Base-by-base conservation (phyloP, 495 filamentous ascomycete genomes). In the Hyaloscypha variabilis region DNA sequence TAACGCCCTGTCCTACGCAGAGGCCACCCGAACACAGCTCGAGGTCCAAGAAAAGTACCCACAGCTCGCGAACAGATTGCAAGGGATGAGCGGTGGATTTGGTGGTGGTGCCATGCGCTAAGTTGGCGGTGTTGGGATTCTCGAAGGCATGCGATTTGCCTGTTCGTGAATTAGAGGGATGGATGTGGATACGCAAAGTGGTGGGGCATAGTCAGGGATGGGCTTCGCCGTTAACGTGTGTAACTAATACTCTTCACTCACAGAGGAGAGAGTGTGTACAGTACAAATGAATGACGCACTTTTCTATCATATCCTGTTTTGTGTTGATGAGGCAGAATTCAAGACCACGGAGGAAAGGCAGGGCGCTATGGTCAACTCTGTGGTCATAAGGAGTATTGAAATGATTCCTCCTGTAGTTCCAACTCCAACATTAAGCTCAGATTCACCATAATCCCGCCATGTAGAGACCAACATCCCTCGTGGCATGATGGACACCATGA, bases 41-140 rank as follows among this genome's bases (percentile, higher is more conserved):
- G 91, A 97, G 81, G 95, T 99, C 19, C 94, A 97, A 79, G 91
- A 97, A 80, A 96, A 97, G 78, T 98, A 99, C 73, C 95, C 95
- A n/a, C 88, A 96, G 76, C 86, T 99, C 30, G 92, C 93, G 14
- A 88, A 82, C 60, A 89, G 91, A 71, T 84, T 99, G 61, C 88
- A 91, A 63, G 85, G 88, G 52, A 92, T 96, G 88, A 73, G 71
- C 46, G 71, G 67, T 34, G 66, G 66, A 53, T 60, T 69, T 34
- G 57, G 51, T 29, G 66, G 63, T 8, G 63, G n/a, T 8, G 24
- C 63, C 5, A 68, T 67, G 69, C 72, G 66, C 58, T 74, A 66
- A 72, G 57, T 64, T n/a, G 58, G 66, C 64, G 62, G 62, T 65
- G 62, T 13, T 31, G 52, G 28, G 31, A 30, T 14, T 2, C 2